These are phyloP conservation scores for Macrolepiota dolichaula DNA, from an alignment of 768 basidiomycete genomes.

Conservation along the genomic window DNA sequence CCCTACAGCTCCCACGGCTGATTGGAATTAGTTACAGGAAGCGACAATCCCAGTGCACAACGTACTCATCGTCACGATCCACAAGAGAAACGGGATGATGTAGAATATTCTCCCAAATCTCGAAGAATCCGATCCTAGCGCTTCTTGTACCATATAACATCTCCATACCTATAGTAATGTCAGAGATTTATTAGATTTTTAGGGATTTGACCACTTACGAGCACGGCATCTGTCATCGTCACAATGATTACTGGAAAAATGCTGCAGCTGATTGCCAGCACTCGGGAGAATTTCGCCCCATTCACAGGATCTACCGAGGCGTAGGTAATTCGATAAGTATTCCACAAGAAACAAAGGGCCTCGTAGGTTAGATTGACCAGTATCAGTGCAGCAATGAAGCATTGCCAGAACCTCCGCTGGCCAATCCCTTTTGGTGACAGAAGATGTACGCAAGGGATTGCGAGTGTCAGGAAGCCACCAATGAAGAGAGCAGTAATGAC, in stretches of 20 bases:
- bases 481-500: background rate
- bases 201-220: background rate
- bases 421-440: background rate
- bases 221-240: background rate
- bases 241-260: background rate
- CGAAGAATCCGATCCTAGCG: background rate
- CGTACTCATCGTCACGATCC: background rate
- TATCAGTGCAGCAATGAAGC: background rate
- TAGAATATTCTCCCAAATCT: background rate
- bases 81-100: background rate
- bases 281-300: too few species aligned
- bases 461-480: background rate
- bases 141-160: slow-evolving; percentile 1
- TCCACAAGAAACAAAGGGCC: too few species aligned
- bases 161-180: background rate
- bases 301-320: too few species aligned
- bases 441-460: background rate
- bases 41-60: background rate
- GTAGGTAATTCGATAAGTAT: too few species aligned
- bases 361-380: too few species aligned
- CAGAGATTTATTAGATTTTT: background rate
- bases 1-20: background rate
- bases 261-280: too few species aligned
- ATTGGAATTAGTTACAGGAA: background rate
- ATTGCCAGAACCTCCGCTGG: background rate